Percentiles rank a stretch among this genome's conserved stretches.
These are phyloP conservation scores for Monosporascus sp. DNA, from an alignment of 2,329 filamentous ascomycete species.

Conservation along the genomic window DNA sequence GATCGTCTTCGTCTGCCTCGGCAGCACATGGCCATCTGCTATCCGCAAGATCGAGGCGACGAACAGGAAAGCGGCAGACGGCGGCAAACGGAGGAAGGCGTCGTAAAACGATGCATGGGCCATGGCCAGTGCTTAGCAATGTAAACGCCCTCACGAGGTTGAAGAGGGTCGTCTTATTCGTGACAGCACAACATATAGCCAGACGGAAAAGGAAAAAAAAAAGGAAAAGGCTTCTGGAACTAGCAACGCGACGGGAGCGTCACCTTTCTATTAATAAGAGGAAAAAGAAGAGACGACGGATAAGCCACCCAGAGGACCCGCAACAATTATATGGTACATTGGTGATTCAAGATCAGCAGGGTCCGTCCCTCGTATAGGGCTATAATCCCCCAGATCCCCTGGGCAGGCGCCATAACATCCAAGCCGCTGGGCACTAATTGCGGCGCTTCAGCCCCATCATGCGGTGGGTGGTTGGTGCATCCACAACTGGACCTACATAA, in stretches of 20 bases:
- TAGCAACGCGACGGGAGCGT: neutral
- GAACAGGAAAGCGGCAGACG: constrained; percentile 29
- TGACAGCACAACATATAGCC: neutral
- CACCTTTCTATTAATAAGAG: neutral
- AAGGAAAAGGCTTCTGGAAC: neutral
- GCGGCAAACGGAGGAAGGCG: constrained; percentile 32
- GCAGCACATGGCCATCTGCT: constrained; percentile 33
- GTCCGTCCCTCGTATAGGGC: neutral
- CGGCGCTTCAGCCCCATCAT: too few species aligned
- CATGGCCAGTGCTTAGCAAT: constrained; percentile 19
- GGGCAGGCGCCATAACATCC: too few species aligned
- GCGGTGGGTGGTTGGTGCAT: too few species aligned
- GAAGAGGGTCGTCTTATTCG: neutral
- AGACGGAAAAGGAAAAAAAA: neutral
- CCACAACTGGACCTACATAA: too few species aligned
- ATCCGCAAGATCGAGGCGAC: constrained; percentile 28
- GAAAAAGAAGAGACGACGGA: neutral
- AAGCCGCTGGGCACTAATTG: too few species aligned
- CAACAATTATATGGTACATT: neutral
- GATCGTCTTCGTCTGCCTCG: constrained; percentile 35
- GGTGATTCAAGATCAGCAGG: neutral
- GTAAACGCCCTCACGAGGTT: neutral
- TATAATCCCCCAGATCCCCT: neutral
- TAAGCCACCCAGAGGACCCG: neutral
- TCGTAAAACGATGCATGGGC: constrained; percentile 24